phyloP scores from a whole-genome alignment of 768 basidiomycete genomes.

The Pleurotus sapidus region DNA sequence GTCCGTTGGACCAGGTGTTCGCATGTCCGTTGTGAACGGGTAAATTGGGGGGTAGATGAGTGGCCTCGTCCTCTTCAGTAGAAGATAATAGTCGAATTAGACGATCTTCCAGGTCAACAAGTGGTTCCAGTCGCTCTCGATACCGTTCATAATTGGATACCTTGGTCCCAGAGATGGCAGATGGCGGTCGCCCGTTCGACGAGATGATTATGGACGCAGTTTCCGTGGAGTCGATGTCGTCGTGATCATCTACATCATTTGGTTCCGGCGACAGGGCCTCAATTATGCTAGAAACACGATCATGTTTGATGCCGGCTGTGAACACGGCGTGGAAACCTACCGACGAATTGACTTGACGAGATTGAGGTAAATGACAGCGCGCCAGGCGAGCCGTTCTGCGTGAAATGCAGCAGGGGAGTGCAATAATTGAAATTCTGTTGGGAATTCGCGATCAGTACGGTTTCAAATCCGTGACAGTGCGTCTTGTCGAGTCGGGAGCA shows the following conservation, averaged over 20 bases:
- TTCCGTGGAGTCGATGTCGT: constrained; percentile 49
- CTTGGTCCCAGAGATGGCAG: constrained; percentile 46
- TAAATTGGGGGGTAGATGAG: constrained; percentile 46
- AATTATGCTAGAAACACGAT: constrained; percentile 50
- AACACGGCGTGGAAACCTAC: constrained; percentile 30
- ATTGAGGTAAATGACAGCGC: constrained; percentile 86
- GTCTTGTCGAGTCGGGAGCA: not conserved
- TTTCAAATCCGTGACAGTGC: not conserved
- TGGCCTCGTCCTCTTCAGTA: constrained; percentile 70
- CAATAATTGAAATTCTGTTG: constrained; percentile 77
- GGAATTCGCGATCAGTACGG: constrained; percentile 9
- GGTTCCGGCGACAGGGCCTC: constrained; percentile 69
- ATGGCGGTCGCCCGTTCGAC: constrained; percentile 46
- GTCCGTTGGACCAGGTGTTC: constrained; percentile 29
- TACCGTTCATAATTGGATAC: constrained; percentile 64
- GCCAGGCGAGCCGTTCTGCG: constrained; percentile 82
- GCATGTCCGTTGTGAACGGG: constrained; percentile 14
- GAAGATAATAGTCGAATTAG: constrained; percentile 67
- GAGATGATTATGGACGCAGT: constrained; percentile 50
- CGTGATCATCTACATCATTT: constrained; percentile 57
- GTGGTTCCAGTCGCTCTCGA: constrained; percentile 60
- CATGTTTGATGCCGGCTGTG: constrained; percentile 14
- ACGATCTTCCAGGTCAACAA: constrained; percentile 65
- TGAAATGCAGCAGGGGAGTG: constrained; percentile 76
- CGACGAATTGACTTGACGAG: constrained; percentile 79